Conservation (phyloP, 345 rosid species). For the Nasturtium officinale region DNA sequence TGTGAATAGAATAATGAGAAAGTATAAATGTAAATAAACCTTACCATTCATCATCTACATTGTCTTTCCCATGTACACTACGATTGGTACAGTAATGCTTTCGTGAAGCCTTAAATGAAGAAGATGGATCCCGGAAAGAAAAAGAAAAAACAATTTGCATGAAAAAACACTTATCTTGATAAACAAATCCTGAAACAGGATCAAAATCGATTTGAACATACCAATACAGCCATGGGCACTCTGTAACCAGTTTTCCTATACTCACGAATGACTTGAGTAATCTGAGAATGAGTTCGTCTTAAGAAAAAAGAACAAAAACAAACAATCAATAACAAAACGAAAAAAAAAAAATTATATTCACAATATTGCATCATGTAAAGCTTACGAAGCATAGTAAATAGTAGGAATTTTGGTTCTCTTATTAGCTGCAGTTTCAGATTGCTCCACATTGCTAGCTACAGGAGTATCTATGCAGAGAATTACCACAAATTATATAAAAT, state of each 20-base stretch:
- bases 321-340: background rate
- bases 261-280: constrained; percentile 87
- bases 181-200: constrained; percentile 13
- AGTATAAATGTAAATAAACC: constrained; percentile 10
- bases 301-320: constrained; percentile 18
- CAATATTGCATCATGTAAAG: constrained; percentile 14
- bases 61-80: constrained; percentile 62
- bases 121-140: background rate
- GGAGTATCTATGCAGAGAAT: constrained; percentile 44
- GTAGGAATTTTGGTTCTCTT: constrained; percentile 70
- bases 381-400: constrained; percentile 83
- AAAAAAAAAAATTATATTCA: background rate
- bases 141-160: background rate
- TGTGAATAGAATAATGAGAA: constrained; percentile 6
- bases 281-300: constrained; percentile 97
- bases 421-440: constrained; percentile 45
- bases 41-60: constrained; percentile 94
- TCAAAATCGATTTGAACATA: constrained; percentile 27
- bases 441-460: constrained; percentile 42
- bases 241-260: constrained; percentile 85
- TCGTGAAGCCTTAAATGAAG: constrained; percentile 71
- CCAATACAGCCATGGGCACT: constrained; percentile 95
- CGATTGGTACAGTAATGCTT: constrained; percentile 90
- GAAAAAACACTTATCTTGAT: background rate
- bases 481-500: background rate